Base-by-base conservation (phyloP, 306 rosid genomes). In the Mucuna pruriens region DNA sequence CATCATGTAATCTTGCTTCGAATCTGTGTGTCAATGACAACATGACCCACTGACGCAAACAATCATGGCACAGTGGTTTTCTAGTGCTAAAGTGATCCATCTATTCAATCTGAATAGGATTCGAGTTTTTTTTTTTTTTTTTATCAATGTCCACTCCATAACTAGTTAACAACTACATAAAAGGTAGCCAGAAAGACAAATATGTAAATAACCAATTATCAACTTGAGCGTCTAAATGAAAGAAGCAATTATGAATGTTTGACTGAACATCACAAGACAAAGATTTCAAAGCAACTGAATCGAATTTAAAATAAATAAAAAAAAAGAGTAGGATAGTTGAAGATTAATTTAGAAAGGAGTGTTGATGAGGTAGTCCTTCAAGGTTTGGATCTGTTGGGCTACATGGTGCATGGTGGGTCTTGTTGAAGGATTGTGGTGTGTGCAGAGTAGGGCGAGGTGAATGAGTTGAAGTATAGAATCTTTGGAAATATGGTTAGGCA, bases 381-480 rank as follows among this genome's bases (percentile, higher is more conserved):
- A 77, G 65, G 77, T 89, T 1, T 92, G 86, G 85, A 89, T 89
- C 71, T 93, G 98, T 73, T 88, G 90, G 2, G 99, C 97, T n/a
- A 85, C 66, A 67, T 95, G 94, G 25, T 80, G 42, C 99, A 95
- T 95, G 80, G 22, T 90, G 62, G 99, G 99, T 71, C 99, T 87
- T 65, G 86, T 78, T n/a, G 97, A 77, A 74, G 97, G 91, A 65
- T 64, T 88, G 83, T 73, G 70, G 75, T 89, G 97, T 4, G 98
- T 93, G 91, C 98, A 95, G 60, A 95, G 66, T 4, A 95, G 91
- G 12, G 98, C 98, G 45, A 89, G 62, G 78, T 95, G 97, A 38
- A 95, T 83, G 83, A 95, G 82, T 82, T 95, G 98, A 66, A 93
- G 3, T 2, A 90, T 68, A 19, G 91, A 88, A 80, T 88, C 92